Conservation (phyloP, 805 yeast species). For the Spathaspora boniae region DNA sequence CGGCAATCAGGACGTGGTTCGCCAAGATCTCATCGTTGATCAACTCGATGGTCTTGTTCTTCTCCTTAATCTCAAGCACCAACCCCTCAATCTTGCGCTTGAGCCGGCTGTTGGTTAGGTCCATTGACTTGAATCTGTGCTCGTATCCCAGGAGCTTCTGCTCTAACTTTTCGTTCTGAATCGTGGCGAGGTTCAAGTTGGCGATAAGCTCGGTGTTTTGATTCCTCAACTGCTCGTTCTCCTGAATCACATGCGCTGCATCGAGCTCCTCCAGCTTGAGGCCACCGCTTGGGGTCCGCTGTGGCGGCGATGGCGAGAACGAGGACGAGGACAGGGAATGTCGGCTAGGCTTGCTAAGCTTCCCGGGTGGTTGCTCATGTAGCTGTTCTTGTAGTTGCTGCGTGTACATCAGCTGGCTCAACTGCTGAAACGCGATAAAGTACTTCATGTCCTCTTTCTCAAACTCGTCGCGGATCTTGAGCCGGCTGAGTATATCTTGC, state of each 20-base stretch:
- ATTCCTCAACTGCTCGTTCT: slow-evolving; percentile 15
- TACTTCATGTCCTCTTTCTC: slow-evolving; percentile 30
- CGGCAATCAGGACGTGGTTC: slow-evolving; percentile 53
- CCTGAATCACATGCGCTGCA: slow-evolving; percentile 10
- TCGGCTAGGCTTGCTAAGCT: slow-evolving; percentile 1
- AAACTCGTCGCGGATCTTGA: slow-evolving; percentile 27
- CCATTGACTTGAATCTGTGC: slow-evolving; percentile 13
- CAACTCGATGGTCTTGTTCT: slow-evolving; percentile 54
- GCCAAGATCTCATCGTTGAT: slow-evolving; percentile 68
- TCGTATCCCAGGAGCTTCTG: slow-evolving; percentile 9
- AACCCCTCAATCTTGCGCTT: slow-evolving; percentile 19
- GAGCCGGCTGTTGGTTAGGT: slow-evolving; percentile 16
- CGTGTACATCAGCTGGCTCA: slow-evolving; percentile 15
- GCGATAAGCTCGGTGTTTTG: slow-evolving; percentile 21
- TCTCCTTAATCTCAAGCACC: slow-evolving; percentile 34
- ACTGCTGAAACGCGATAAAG: slow-evolving; percentile 31
- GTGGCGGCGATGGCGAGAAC: slow-evolving; percentile 2
- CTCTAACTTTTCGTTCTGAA: slow-evolving; percentile 23
- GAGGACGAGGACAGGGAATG: background rate
- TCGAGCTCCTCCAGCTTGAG: slow-evolving; percentile 4
- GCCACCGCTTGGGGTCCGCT: background rate
- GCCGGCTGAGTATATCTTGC: slow-evolving; percentile 21
- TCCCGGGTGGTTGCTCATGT: background rate
- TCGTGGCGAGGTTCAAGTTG: slow-evolving; percentile 23
- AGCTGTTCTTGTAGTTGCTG: slow-evolving; percentile 3